Conservation (phyloP, 225 moss, liverwort and hornwort genomes). For the Physcomitrium patens region DNA sequence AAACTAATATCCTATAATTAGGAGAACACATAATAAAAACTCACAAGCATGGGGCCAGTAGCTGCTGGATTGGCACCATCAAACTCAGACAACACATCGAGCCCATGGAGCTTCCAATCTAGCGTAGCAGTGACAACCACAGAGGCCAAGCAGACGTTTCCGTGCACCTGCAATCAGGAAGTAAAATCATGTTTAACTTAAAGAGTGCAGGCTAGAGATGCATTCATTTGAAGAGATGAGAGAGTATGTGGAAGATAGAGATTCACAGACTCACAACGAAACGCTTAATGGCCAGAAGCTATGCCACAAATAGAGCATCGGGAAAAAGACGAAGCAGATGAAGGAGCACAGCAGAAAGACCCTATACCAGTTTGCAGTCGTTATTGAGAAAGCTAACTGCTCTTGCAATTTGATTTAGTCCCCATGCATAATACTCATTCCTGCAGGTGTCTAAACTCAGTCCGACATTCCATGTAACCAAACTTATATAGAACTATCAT, state of each 20-base stretch:
- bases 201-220: not conserved
- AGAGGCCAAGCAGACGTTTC: conserved; percentile 90
- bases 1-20: too few species aligned
- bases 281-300: conserved; percentile 1
- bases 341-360: conserved; percentile 11
- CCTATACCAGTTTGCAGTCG: conserved; percentile 89
- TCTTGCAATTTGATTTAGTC: conserved; percentile 90
- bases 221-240: not conserved
- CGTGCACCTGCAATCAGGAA: conserved; percentile 72
- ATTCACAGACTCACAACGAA: conserved; percentile 10
- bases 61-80: conserved; percentile 89
- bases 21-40: conserved; percentile 19
- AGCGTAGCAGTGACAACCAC: conserved; percentile 90
- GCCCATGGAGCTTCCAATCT: conserved; percentile 94
- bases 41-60: conserved; percentile 88
- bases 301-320: not conserved
- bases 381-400: conserved; percentile 98
- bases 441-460: conserved; percentile 51
- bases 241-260: not conserved
- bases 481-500: conserved; percentile 4
- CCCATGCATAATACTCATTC: conserved; percentile 98
- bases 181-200: conserved; percentile 7
- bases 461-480: conserved; percentile 17
- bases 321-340: not conserved
- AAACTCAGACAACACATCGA: conserved; percentile 94